Evolutionary conservation across 371 early-diverging fungal species (phyloP), one percentile per base, ranked within the genome.

Genomic region (Actinomortierella ambigua): DNA sequence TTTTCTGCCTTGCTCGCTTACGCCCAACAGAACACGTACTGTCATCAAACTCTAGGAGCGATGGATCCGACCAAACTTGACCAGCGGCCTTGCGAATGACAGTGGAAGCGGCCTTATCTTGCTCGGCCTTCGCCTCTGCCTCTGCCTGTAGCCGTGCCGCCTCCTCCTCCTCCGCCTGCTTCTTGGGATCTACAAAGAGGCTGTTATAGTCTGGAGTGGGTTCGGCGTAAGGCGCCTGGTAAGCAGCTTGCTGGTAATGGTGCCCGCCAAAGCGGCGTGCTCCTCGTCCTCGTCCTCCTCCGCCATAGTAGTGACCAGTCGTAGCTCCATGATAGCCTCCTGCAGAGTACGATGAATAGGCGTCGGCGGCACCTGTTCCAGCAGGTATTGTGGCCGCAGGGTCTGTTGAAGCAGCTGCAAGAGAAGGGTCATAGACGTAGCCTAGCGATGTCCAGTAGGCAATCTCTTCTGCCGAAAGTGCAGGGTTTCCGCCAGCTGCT

Each of bases 1-100:
- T n/a, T n/a, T n/a, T n/a, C n/a, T n/a, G n/a, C n/a, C n/a, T n/a
- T n/a, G n/a, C n/a, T n/a, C n/a, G n/a, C 5, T 18, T 39, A 29
- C n/a, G 17, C 11, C 20, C 50, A 9, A 46, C 51, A 46, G 9
- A 47, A 6, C 2, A 63, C 83, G 55, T 84, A 89, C 90, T 87
- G 15, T 85, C 79, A 57, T 95, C 95, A 96, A 97, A 98, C 42
- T 96, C 95, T 43, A 81, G 80, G 41, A 98, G 75, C 4, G 95
- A 88, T n/a, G 83, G 68, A 64, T 98, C 98, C 65, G 95, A 94
- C 98, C 98, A 98, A 13, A 92, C 85, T 76, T 95, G 90, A 14
- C 98, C 98, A 48, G 93, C 98, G 1, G 97, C 98, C 22, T 85
- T 81, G 40, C 98, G 78, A 34, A 95, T 70, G 1, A 87, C 76